Evolutionary conservation across 495 filamentous ascomycete genomes (phyloP).

Genomic region (Aspergillus sclerotioniger): DNA sequence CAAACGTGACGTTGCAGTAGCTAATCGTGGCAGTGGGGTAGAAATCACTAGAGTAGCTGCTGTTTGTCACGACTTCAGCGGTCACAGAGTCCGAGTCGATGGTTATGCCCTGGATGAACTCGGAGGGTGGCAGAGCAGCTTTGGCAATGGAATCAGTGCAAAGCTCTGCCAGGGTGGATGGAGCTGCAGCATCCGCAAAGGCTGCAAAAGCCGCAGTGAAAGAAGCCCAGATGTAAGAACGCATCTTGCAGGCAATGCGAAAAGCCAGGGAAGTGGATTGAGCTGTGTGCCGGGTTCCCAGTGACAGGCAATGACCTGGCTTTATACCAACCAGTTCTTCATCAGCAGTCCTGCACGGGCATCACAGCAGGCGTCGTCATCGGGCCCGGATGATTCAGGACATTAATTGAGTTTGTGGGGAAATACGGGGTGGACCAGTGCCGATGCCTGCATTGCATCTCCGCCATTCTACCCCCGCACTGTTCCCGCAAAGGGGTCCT

Average conservation of each 20-base stretch:
- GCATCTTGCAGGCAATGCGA: neutral
- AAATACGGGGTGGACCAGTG: too few species aligned
- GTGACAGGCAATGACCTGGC: too few species aligned
- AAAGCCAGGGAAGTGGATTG: too few species aligned
- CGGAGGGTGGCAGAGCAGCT: slow-evolving; percentile 25
- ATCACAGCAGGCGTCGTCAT: too few species aligned
- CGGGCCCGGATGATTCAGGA: too few species aligned
- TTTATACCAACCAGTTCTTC: too few species aligned
- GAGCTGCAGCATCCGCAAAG: neutral
- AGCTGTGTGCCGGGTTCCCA: too few species aligned
- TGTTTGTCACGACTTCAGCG: slow-evolving; percentile 28
- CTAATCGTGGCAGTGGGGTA: slow-evolving; percentile 19
- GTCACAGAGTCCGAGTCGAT: slow-evolving; percentile 34
- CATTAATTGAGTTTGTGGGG: too few species aligned
- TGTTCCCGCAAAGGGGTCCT: too few species aligned
- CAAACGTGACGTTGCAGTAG: slow-evolving; percentile 48
- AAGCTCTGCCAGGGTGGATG: neutral
- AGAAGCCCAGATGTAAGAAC: neutral
- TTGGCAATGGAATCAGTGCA: slow-evolving; percentile 11
- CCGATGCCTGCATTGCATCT: too few species aligned
- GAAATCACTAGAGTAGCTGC: slow-evolving; percentile 26
- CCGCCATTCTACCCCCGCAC: too few species aligned
- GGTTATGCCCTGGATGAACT: slow-evolving; percentile 28
- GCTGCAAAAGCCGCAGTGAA: neutral
- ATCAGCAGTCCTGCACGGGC: too few species aligned